Conservation (phyloP, 2,329 filamentous ascomycete genomes). For the Huntiella abstrusa region DNA sequence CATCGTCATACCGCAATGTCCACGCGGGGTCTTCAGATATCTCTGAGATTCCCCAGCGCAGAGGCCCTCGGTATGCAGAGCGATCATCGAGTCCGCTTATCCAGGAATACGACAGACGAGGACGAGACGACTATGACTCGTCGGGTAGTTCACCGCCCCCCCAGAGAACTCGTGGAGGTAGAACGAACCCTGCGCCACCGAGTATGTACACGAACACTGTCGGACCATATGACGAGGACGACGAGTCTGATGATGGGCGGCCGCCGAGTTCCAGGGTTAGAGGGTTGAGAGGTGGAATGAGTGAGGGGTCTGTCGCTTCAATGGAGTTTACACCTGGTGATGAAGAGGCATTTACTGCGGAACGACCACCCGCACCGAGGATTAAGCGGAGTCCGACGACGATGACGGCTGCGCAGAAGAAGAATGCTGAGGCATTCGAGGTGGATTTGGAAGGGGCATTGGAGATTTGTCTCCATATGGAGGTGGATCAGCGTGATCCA, state of each 20-base stretch:
- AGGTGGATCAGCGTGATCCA: constrained; percentile 71
- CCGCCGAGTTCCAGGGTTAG: constrained; percentile 10
- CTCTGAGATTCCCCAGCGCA: constrained; percentile 2
- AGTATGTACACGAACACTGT: constrained; percentile 10
- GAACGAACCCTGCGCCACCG: neutral
- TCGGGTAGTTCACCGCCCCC: neutral
- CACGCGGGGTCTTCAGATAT: constrained; percentile 7
- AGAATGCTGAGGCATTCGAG: constrained; percentile 32
- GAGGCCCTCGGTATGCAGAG: neutral
- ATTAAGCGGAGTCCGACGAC: constrained; percentile 57
- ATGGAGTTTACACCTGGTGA: constrained; percentile 36
- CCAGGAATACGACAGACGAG: constrained; percentile 1
- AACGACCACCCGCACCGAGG: constrained; percentile 13
- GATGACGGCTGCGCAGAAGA: constrained; percentile 41
- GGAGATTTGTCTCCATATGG: constrained; percentile 75
- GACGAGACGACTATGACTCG: neutral
- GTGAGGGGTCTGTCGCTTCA: constrained; percentile 12
- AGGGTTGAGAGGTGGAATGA: constrained; percentile 22
- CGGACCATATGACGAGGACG: constrained; percentile 10
- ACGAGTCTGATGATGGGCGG: constrained; percentile 11
- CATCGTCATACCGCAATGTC: neutral
- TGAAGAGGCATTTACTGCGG: constrained; percentile 30
- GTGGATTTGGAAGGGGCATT: constrained; percentile 70
- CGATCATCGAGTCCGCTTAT: constrained; percentile 3
- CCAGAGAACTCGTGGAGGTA: neutral